Conservation (phyloP, 148 eudicot genomes). For the Arctostaphylos glauca region DNA sequence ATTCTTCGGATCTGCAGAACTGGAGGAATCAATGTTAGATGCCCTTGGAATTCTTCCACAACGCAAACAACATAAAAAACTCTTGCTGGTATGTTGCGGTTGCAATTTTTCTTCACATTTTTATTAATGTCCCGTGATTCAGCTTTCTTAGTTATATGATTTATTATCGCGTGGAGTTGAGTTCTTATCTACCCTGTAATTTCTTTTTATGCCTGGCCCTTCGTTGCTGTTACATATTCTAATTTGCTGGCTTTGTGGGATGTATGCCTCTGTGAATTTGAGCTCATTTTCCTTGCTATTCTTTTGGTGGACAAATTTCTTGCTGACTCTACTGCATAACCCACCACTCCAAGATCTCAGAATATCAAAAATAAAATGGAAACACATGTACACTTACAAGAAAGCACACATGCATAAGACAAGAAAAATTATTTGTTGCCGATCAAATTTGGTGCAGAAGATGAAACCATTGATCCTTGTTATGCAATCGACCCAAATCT, state of each 20-base stretch:
- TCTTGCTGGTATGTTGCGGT: slow-evolving; percentile 64
- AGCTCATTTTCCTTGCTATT: not conserved
- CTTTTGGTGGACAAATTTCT: not conserved
- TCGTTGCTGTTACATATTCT: not conserved
- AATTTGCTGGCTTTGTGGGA: not conserved
- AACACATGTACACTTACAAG: not conserved
- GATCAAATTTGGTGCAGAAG: not conserved
- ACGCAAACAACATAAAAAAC: slow-evolving; percentile 89
- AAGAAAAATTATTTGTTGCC: not conserved
- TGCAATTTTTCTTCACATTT: not conserved
- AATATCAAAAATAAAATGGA: not conserved
- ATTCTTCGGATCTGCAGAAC: slow-evolving; percentile 48
- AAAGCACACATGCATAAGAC: not conserved
- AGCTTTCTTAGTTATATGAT: not conserved
- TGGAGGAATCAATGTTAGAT: slow-evolving; percentile 94
- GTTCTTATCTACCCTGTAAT: not conserved
- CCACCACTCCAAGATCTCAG: not conserved
- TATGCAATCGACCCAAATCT: too few species aligned
- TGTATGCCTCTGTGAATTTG: not conserved
- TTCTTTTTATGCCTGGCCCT: not conserved
- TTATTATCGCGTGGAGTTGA: not conserved
- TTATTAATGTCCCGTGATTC: not conserved
- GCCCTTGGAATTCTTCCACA: slow-evolving; percentile 96
- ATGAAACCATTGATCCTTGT: not conserved
- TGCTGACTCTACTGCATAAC: not conserved